These are phyloP conservation scores for Cyberlindnera petersonii DNA, from an alignment of 805 yeast species.

Conservation along the genomic window DNA sequence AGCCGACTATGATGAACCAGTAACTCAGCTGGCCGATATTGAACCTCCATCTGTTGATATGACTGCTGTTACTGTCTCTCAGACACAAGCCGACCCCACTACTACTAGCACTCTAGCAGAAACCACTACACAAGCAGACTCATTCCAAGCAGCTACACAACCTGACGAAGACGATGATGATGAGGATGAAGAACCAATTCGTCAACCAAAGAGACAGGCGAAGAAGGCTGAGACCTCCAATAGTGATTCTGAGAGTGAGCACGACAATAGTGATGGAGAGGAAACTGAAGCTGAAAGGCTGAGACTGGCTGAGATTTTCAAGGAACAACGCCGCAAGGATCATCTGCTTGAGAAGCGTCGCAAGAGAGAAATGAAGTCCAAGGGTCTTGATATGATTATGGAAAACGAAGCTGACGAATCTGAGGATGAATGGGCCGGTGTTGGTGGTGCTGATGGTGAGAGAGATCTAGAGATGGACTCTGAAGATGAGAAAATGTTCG, in stretches of 20 bases:
- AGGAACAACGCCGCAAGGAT: conserved; percentile 24
- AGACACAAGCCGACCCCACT: conserved; percentile 1
- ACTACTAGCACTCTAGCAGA: conserved; percentile 4
- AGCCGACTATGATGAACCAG: conserved; percentile 11
- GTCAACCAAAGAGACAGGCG: conserved; percentile 26
- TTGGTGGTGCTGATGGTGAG: conserved; percentile 69
- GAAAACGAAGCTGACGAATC: conserved; percentile 87
- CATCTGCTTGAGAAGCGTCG: conserved; percentile 28
- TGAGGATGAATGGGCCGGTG: conserved; percentile 83
- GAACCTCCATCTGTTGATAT: conserved; percentile 6
- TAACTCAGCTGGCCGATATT: conserved; percentile 11
- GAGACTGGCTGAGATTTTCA: conserved; percentile 19
- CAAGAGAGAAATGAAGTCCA: conserved; percentile 50
- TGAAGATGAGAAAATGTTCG: conserved; percentile 76
- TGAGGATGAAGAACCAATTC: conserved; percentile 8
- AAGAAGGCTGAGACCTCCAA: conserved; percentile 19
- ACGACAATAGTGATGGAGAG: conserved; percentile 26
- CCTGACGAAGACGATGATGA: conserved; percentile 3
- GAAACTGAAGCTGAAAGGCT: conserved; percentile 20
- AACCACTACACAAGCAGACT: conserved; percentile 7
- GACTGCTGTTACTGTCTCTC: background rate
- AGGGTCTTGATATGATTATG: conserved; percentile 56
- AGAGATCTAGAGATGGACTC: conserved; percentile 52
- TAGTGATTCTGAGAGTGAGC: conserved; percentile 19
- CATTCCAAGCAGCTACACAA: background rate